phyloP scores from a whole-genome alignment of 2,329 filamentous ascomycete genomes.

The Drechmeria coniospora region DNA sequence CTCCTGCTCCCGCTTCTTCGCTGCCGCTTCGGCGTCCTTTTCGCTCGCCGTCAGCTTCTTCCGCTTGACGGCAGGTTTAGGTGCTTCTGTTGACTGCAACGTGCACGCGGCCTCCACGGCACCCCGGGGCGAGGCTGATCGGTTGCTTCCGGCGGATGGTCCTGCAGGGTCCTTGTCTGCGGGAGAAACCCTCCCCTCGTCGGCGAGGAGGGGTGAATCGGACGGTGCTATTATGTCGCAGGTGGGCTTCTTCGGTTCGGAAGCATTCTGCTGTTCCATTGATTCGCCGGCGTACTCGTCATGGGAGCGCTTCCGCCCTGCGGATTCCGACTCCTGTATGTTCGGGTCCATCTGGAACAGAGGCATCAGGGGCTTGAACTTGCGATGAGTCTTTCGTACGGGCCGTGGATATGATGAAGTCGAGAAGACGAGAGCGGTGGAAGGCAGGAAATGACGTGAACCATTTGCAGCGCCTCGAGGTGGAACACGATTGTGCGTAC shows the following conservation, averaged over 20 bases:
- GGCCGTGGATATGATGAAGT: too few relatives aligned
- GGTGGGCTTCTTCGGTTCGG: conserved; percentile 8
- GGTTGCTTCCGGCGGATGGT: too few relatives aligned
- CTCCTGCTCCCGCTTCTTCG: conserved; percentile 21
- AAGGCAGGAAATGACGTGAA: too few relatives aligned
- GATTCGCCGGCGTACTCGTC: conserved; percentile 25
- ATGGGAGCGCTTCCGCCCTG: conserved; percentile 29
- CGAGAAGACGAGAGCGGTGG: too few relatives aligned
- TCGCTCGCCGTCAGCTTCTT: conserved; percentile 24
- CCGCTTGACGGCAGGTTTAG: conserved; percentile 21
- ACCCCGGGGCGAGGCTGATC: conserved; percentile 11
- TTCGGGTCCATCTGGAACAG: conserved; percentile 32
- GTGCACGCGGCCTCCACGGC: conserved; percentile 5
- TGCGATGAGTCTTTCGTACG: too few relatives aligned
- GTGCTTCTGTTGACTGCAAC: conserved; percentile 1
- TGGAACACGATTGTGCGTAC: too few relatives aligned
- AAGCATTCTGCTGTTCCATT: conserved; percentile 9
- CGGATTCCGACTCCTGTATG: conserved; percentile 27
- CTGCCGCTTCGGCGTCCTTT: conserved; percentile 19
- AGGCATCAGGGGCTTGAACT: conserved; percentile 25
- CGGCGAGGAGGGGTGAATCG: conserved; percentile 21
- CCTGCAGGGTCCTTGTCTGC: too few relatives aligned
- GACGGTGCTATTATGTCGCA: conserved; percentile 6
- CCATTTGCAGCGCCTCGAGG: too few relatives aligned
- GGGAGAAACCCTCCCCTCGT: conserved; percentile 25